A percentile compares a stretch with the other conserved stretches of the same genome.
These are phyloP conservation scores for Sporisorium scitamineum DNA, from an alignment of 1,284 basidiomycete species.

Conservation along the genomic window DNA sequence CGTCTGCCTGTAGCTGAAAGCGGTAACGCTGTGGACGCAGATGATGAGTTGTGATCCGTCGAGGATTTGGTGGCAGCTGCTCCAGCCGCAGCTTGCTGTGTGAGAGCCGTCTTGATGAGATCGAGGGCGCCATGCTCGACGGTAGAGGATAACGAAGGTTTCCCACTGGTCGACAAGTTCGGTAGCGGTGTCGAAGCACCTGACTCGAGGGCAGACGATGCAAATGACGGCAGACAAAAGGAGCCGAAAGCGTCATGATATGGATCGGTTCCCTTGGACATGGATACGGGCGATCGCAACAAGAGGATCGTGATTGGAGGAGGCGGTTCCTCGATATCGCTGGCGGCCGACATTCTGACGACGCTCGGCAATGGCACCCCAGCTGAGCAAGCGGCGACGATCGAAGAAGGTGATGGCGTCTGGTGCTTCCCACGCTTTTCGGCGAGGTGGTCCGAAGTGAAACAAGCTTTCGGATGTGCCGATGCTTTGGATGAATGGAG, in stretches of 20 bases:
- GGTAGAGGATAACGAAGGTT: conserved; percentile 21
- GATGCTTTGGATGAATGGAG: conserved; percentile 5
- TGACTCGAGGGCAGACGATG: conserved; percentile 62
- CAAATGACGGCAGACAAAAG: conserved; percentile 66
- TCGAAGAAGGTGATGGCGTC: neutral
- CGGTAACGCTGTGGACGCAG: conserved; percentile 17
- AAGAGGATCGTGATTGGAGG: conserved; percentile 58
- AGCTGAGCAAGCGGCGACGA: neutral
- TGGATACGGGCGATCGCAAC: conserved; percentile 61
- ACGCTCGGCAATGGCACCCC: neutral
- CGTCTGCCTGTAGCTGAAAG: conserved; percentile 43
- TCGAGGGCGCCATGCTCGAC: conserved; percentile 31
- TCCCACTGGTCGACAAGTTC: conserved; percentile 15
- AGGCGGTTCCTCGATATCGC: conserved; percentile 46
- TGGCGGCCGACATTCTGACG: conserved; percentile 29
- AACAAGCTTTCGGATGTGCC: conserved; percentile 2
- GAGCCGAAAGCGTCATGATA: conserved; percentile 67
- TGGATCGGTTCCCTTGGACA: conserved; percentile 65
- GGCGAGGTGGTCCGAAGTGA: neutral
- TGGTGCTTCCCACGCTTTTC: conserved; percentile 7
- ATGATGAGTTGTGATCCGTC: conserved; percentile 4
- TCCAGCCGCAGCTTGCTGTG: conserved; percentile 20
- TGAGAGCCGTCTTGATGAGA: conserved; percentile 33
- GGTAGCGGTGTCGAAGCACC: conserved; percentile 62
- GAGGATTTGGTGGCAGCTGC: conserved; percentile 20